phyloP scores from a whole-genome alignment of 1,284 basidiomycete species.

The Fomitopsis pinicola region DNA sequence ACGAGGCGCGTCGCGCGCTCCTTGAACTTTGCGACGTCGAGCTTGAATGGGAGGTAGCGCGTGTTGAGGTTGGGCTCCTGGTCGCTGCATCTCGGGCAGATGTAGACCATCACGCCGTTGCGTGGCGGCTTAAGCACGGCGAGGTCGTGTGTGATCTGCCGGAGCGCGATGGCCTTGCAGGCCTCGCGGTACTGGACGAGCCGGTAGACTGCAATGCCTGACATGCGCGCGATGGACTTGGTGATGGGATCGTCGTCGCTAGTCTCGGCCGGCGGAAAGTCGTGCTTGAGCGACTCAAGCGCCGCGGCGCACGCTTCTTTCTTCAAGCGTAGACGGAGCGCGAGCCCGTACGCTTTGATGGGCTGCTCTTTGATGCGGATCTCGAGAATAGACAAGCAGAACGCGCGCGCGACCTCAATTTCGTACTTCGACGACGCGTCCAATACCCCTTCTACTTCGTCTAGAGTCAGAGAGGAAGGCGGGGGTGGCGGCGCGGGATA shows the following conservation, averaged over 20 bases:
- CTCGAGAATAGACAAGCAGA: neutral
- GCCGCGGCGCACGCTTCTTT: neutral
- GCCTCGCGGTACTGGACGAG: neutral
- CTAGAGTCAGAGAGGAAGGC: neutral
- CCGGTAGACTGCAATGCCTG: neutral
- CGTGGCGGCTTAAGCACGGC: neutral
- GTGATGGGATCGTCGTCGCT: neutral
- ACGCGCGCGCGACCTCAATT: neutral
- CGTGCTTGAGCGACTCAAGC: neutral
- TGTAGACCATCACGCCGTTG: slow-evolving; percentile 2
- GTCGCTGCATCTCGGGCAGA: slow-evolving; percentile 1
- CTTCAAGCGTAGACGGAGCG: neutral
- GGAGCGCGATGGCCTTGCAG: neutral
- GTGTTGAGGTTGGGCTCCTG: neutral
- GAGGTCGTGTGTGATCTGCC: neutral
- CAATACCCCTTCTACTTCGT: neutral
- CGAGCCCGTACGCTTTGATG: neutral
- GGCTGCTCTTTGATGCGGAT: neutral
- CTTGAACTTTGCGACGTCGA: neutral
- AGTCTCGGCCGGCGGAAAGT: neutral
- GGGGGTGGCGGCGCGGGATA: neutral
- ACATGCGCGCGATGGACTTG: neutral
- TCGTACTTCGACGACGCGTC: neutral
- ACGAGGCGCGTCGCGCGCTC: neutral
- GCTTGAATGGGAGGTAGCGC: neutral